Evolutionary conservation across 108 stramenopile species (phyloP).

Genomic region (Cyclotella distinguenda): DNA sequence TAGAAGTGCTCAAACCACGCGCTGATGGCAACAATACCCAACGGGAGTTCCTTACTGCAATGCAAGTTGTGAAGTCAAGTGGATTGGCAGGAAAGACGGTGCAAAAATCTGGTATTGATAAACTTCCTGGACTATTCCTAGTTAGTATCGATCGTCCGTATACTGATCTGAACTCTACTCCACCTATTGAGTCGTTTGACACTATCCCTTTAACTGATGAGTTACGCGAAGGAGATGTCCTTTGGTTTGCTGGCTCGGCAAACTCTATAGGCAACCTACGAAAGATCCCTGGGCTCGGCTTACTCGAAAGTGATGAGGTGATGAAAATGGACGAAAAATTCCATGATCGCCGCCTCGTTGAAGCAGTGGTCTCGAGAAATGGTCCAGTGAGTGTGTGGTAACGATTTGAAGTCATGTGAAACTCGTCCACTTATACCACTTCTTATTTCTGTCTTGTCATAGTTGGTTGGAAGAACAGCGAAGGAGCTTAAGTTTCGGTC

Average conservation of each 20-base stretch:
- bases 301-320: conserved; percentile 65
- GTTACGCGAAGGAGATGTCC: conserved; percentile 40
- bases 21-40: conserved; percentile 24
- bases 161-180: no score
- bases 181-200: no score
- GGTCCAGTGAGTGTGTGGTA: no score
- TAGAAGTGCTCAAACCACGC: conserved; percentile 53
- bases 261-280: conserved; percentile 58
- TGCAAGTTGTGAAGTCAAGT: conserved; percentile 71
- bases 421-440: no score
- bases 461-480: conserved; percentile 79
- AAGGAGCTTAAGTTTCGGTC: conserved; percentile 73
- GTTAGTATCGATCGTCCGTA: conserved; percentile 80
- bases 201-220: no score
- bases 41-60: conserved; percentile 77
- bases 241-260: conserved; percentile 79
- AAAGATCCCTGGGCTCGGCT: conserved; percentile 74
- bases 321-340: conserved; percentile 69
- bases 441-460: no score
- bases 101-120: conserved; percentile 57
- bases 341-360: conserved; percentile 75
- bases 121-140: conserved; percentile 68
- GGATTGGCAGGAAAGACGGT: conserved; percentile 60
- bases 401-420: no score
- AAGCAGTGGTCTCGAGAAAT: conserved; percentile 77